Evolutionary conservation across 139 green algal genomes (phyloP), one percentile per base, ranked within the genome.

Genomic region (Medakamo hakoo): DNA sequence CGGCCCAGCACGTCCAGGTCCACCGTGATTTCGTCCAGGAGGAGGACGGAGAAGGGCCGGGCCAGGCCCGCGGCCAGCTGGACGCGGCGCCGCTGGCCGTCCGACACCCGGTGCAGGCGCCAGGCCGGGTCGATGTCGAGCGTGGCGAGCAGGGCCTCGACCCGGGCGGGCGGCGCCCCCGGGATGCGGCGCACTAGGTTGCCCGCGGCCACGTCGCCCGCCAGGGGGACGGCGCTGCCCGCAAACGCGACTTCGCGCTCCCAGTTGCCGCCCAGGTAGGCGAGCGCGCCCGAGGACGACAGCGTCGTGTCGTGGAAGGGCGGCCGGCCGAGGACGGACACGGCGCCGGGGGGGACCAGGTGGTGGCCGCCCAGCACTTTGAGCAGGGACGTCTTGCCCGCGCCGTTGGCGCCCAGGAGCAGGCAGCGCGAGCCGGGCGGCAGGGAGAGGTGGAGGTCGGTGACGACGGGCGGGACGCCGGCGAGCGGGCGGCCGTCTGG

Each of bases 1-100:
- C 93, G 79, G 0, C 84, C 91, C 27, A 98, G 74, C 29, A 99
- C 91, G 70, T 99, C 93, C 55, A 99, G 76, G 74, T 99, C 93
- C 20, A 99, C 93, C 4, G 93, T 99, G 64, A 94, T 82, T 63
- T 94, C 86, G 67, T 94, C 86, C 63, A 94, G 71, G 30, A 94
- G 68, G 27, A 94, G 63, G 55, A 97, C 85, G 71, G 82, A 66
- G 75, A 93, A 93, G 2, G 83, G 82, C 60, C 81, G 78, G 18
- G 94, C 70, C 62, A 96, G 75, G 2, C 89, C 88, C 62, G 95
- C 81, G 60, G 77, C 87, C 30, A 97, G 88, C 76, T 96, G 91
- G 66, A 97, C 89, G 1, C 89, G 72, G 23, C 89, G 69, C 48
- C 90, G 71, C 78, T 97, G 90, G 2, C 90, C 90, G 63, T 97